phyloP scores from a whole-genome alignment of 257 asterid genomes.

The Eustoma russellianum region DNA sequence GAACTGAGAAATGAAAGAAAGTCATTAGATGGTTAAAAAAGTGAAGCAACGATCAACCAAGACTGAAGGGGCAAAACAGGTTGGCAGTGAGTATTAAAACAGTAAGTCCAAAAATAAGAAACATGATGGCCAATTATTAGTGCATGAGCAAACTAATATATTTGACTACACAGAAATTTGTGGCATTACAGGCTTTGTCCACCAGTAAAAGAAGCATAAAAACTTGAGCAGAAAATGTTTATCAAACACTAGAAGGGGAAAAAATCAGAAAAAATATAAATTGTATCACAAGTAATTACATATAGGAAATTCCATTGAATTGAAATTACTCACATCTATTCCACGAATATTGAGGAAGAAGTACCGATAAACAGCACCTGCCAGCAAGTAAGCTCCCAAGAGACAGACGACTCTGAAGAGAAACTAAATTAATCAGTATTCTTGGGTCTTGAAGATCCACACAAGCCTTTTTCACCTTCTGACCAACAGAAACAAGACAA shows the following conservation, averaged over 20 bases:
- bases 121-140: no score
- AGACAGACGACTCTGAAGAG: conserved; percentile 57
- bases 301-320: no score
- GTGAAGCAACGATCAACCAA: no score
- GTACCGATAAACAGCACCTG: conserved; percentile 70
- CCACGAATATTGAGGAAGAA: conserved; percentile 75
- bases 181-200: neutral
- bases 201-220: neutral
- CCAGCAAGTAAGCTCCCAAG: conserved; percentile 70
- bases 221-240: neutral
- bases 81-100: no score
- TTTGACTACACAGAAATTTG: no score
- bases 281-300: neutral
- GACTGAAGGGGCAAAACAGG: no score
- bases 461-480: neutral
- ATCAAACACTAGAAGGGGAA: neutral
- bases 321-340: conserved; percentile 58
- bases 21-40: no score
- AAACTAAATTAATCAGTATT: conserved; percentile 9
- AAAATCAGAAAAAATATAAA: conserved; percentile 2
- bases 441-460: neutral
- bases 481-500: neutral
- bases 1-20: no score
- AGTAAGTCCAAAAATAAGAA: no score
- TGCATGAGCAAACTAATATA: no score